These are phyloP conservation scores for Nakazawaea siamensis DNA, from an alignment of 805 yeast genomes.

Conservation along the genomic window DNA sequence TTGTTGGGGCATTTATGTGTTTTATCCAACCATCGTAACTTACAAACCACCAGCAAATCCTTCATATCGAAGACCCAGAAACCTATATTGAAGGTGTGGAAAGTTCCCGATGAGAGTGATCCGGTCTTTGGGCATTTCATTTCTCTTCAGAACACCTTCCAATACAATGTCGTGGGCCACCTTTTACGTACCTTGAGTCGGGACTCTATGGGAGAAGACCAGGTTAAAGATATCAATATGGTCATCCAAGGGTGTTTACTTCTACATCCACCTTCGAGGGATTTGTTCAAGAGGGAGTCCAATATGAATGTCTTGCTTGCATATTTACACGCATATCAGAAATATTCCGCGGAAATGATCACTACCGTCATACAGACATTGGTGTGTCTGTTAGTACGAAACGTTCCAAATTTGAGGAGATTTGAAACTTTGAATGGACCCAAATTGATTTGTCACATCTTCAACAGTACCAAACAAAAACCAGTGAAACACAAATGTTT, in stretches of 20 bases:
- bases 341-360: slow-evolving; percentile 18
- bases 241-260: slow-evolving; percentile 53
- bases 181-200: slow-evolving; percentile 21
- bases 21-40: slow-evolving; percentile 2
- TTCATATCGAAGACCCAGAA: slow-evolving; percentile 7
- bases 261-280: slow-evolving; percentile 48
- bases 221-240: slow-evolving; percentile 19
- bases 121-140: slow-evolving; percentile 30
- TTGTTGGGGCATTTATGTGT: slow-evolving; percentile 12
- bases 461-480: slow-evolving; percentile 33
- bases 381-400: slow-evolving; percentile 49
- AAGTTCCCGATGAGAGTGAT: slow-evolving; percentile 18
- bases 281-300: slow-evolving; percentile 31
- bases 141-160: slow-evolving; percentile 42
- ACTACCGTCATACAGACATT: slow-evolving; percentile 41
- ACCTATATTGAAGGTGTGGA: slow-evolving; percentile 17
- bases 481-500: slow-evolving; percentile 53
- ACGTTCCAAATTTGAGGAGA: slow-evolving; percentile 44
- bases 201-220: slow-evolving; percentile 11
- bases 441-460: slow-evolving; percentile 36
- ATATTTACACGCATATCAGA: slow-evolving; percentile 14
- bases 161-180: slow-evolving; percentile 37
- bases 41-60: slow-evolving; percentile 1
- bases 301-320: slow-evolving; percentile 29
- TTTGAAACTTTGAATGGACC: slow-evolving; percentile 56